Base-by-base conservation (phyloP, 352 stramenopile genomes). In the Pythium inflatum region DNA sequence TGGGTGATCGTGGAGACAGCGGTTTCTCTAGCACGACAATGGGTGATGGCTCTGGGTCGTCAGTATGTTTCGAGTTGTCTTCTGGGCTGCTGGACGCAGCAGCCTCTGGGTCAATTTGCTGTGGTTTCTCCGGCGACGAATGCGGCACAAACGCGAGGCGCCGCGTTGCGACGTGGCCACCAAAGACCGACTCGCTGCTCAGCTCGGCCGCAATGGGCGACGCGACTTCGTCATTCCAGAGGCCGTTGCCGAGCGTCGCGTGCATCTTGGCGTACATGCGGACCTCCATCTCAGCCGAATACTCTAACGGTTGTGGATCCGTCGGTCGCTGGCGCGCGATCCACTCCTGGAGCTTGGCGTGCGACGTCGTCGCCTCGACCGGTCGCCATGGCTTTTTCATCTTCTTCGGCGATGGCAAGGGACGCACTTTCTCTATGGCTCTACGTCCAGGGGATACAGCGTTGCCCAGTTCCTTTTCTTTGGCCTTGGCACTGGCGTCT, bases 151-250 rank as follows among this genome's bases (percentile, higher is more conserved):
- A 85, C 14, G 71, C 68, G 7, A 86, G 53, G 3, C 79, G 61
- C 27, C 73, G 70, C 1, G 80, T 88, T 13, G 67, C 38, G 5
- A 82, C 60, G 27, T 74, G 53, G 20, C 79, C 82, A 12, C 80
- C 80, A 54, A 90, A 85, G 14, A 88, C 74, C 5, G 74, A 70
- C 31, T 88, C 82, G 41, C 80, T 88, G 34, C 71, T 88, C 70
- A 89, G 83, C 34, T 90, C 80, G 1, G 71, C 70, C 20, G 79
- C 82, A 28, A 89, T 73, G 5, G 77, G 34, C n/a, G 80, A 90
- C 11, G 77, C 71, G 2, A 90, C 79, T 2, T 75, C 62, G 31
- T 90, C 79, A 8, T 64, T 40, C 80, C 80, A 88, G 12, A 88
- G 62, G 9, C 78, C 68, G 7, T 53, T 30, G 33, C 70, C 71